phyloP scores from a whole-genome alignment of 139 green algal genomes.

The Auxenochlorella pyrenoidosa region DNA sequence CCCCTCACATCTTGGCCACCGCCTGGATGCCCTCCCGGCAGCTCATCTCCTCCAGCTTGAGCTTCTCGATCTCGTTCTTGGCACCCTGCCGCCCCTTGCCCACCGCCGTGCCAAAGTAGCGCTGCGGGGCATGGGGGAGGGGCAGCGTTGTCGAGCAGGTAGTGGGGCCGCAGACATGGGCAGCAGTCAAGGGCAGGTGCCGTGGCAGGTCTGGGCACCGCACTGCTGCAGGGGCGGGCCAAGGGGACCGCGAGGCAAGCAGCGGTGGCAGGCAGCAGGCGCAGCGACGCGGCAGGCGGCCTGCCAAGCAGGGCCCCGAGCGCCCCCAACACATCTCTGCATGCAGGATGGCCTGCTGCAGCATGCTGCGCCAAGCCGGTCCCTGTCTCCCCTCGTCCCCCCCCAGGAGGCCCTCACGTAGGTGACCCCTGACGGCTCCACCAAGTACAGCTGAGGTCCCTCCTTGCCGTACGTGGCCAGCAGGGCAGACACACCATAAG shows the following conservation, averaged over 20 bases:
- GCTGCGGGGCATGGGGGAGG: constrained; percentile 40
- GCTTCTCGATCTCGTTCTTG: constrained; percentile 98
- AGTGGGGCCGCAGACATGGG: no score
- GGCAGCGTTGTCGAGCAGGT: neutral
- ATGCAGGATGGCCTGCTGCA: no score
- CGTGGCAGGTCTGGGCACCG: no score
- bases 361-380: no score
- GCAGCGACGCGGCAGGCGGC: no score
- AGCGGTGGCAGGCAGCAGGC: no score
- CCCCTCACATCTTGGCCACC: constrained; percentile 87
- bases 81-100: constrained; percentile 96
- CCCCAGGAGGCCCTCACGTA: neutral
- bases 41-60: constrained; percentile 94
- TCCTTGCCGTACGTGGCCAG: constrained; percentile 85
- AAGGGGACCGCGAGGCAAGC: no score
- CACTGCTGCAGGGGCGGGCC: no score
- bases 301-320: no score
- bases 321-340: no score
- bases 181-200: no score
- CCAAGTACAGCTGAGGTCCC: constrained; percentile 90
- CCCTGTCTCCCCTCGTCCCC: no score
- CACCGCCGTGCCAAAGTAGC: constrained; percentile 94
- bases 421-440: constrained; percentile 82
- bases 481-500: constrained; percentile 84
- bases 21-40: constrained; percentile 90